phyloP scores from a whole-genome alignment of 768 basidiomycete species.

The Clavaria fumosa region DNA sequence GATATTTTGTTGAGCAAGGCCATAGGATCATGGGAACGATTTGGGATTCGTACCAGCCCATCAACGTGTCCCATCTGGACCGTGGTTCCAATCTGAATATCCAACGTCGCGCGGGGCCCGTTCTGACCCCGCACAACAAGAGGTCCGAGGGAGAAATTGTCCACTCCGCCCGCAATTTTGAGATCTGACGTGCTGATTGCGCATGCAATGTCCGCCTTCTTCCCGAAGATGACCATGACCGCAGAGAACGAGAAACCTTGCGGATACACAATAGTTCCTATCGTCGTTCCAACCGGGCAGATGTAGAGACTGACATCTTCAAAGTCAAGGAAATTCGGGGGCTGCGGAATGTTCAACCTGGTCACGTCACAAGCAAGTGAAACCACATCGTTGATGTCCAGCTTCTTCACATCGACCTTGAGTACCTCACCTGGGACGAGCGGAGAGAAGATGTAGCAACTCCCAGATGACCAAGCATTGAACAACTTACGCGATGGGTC shows the following conservation, averaged over 20 bases:
- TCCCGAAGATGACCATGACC: slow-evolving; percentile 5
- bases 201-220: neutral
- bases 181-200: slow-evolving; percentile 1
- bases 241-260: slow-evolving; percentile 3
- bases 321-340: slow-evolving; percentile 6
- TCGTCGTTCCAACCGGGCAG: slow-evolving; percentile 3
- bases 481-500: slow-evolving; percentile 6
- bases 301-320: slow-evolving; percentile 5
- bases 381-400: slow-evolving; percentile 6
- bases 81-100: slow-evolving; percentile 1
- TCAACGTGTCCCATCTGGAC: slow-evolving; percentile 1
- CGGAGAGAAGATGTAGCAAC: neutral
- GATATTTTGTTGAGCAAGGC: neutral
- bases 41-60: neutral
- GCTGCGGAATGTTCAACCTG: slow-evolving; percentile 1
- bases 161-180: neutral
- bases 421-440: slow-evolving; percentile 1
- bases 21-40: neutral
- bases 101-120: neutral
- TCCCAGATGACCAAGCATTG: too few species aligned
- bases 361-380: slow-evolving; percentile 5
- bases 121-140: slow-evolving; percentile 3
- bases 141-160: slow-evolving; percentile 5
- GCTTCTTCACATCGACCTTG: slow-evolving; percentile 1
- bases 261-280: slow-evolving; percentile 6